Conservation (phyloP, 805 yeast genomes). For the Candida hispaniensis region DNA sequence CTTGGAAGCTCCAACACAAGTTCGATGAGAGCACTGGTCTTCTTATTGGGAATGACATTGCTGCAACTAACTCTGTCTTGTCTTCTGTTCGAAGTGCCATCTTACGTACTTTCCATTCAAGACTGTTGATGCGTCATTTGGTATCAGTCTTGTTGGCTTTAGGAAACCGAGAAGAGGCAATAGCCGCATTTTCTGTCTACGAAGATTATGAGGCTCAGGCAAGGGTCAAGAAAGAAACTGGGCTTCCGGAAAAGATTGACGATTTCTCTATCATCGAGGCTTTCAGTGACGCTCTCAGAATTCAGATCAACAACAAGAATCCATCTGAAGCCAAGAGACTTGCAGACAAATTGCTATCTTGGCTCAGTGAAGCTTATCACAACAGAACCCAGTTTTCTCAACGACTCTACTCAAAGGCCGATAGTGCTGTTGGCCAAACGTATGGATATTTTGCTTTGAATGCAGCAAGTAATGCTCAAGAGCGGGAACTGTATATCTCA, state of each 20-base stretch:
- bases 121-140: conserved; percentile 26
- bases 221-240: conserved; percentile 21
- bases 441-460: conserved; percentile 18
- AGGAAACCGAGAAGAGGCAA: conserved; percentile 27
- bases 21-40: conserved; percentile 17
- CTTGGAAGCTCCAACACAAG: conserved; percentile 20
- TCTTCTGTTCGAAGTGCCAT: conserved; percentile 19
- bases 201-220: conserved; percentile 24
- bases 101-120: conserved; percentile 28
- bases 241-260: conserved; percentile 23
- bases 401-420: conserved; percentile 5
- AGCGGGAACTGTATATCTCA: conserved; percentile 16
- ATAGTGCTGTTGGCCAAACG: conserved; percentile 17
- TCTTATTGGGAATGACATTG: conserved; percentile 13
- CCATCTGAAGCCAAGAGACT: conserved; percentile 17
- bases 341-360: conserved; percentile 19
- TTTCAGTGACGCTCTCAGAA: conserved; percentile 17
- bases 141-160: conserved; percentile 23
- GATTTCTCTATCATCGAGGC: conserved; percentile 19
- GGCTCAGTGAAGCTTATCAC: conserved; percentile 15
- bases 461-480: conserved; percentile 16
- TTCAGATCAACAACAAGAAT: conserved; percentile 19
- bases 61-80: conserved; percentile 18
- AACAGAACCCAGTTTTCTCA: conserved; percentile 6
- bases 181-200: conserved; percentile 28